phyloP scores from a whole-genome alignment of 2,329 filamentous ascomycete species.

The Capronia americana region DNA sequence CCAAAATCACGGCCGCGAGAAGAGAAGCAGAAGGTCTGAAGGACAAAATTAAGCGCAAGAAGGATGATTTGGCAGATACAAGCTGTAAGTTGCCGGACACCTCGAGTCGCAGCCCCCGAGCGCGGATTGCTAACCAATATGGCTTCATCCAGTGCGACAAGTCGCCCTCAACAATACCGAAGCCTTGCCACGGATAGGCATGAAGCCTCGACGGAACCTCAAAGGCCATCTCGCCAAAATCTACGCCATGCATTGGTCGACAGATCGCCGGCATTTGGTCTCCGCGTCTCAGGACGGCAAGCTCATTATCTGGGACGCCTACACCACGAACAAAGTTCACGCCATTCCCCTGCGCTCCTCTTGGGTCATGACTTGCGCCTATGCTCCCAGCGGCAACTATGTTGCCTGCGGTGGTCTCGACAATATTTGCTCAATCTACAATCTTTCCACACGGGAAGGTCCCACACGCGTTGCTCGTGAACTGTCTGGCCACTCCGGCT shows the following conservation, averaged over 20 bases:
- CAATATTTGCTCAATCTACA: slow-evolving; percentile 99
- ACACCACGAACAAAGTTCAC: slow-evolving; percentile 99
- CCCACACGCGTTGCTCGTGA: slow-evolving; percentile 95
- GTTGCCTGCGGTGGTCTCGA: slow-evolving; percentile 98
- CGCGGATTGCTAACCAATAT: slow-evolving; percentile 41
- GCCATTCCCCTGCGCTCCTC: slow-evolving; percentile 96
- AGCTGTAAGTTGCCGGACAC: slow-evolving; percentile 72
- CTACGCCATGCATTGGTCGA: slow-evolving; percentile 99
- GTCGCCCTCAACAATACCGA: slow-evolving; percentile 93
- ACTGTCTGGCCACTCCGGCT: slow-evolving; percentile 94
- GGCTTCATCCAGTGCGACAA: slow-evolving; percentile 72
- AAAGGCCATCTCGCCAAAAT: slow-evolving; percentile 99
- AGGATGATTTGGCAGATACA: slow-evolving; percentile 98
- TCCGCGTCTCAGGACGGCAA: slow-evolving; percentile 99
- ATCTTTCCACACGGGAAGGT: slow-evolving; percentile 95
- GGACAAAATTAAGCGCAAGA: slow-evolving; percentile 99
- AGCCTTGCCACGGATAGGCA: slow-evolving; percentile 86
- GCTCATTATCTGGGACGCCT: slow-evolving; percentile 99
- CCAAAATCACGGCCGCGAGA: slow-evolving; percentile 87
- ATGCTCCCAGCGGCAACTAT: slow-evolving; percentile 96
- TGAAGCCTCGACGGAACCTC: slow-evolving; percentile 96
- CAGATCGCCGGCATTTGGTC: slow-evolving; percentile 93
- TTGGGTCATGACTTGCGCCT: slow-evolving; percentile 99
- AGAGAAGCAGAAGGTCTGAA: slow-evolving; percentile 97
- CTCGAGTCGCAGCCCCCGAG: background rate